Evolutionary conservation across 176 grass and related monocot species (phyloP).

Genomic region (Elymus sibiricus): DNA sequence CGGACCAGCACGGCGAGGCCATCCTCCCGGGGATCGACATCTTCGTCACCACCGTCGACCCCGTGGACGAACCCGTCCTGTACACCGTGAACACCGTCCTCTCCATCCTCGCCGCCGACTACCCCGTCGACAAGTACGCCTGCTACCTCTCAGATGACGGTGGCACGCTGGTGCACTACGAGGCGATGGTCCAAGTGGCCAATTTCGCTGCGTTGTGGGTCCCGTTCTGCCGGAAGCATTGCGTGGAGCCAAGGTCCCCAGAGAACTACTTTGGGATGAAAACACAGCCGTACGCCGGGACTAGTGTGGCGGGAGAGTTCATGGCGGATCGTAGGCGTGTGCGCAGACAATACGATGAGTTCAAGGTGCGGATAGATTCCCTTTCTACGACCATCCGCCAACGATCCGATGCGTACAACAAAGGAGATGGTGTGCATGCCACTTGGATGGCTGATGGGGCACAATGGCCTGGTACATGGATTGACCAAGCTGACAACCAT

Average conservation of each 20-base stretch:
- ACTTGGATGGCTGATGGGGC: conserved; percentile 50
- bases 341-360: conserved; percentile 36
- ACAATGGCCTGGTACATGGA: conserved; percentile 43
- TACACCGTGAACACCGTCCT: conserved; percentile 47
- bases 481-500: conserved; percentile 29
- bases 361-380: conserved; percentile 40
- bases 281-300: not conserved
- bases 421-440: not conserved
- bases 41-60: conserved; percentile 48
- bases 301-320: not conserved
- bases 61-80: conserved; percentile 30
- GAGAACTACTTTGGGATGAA: conserved; percentile 37
- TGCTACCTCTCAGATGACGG: conserved; percentile 51
- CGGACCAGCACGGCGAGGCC: not conserved
- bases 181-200: conserved; percentile 34
- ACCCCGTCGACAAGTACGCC: conserved; percentile 33
- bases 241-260: conserved; percentile 32
- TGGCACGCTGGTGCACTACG: conserved; percentile 34
- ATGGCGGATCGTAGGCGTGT: conserved; percentile 28
- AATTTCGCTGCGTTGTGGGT: conserved; percentile 30
- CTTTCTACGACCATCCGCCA: conserved; percentile 22
- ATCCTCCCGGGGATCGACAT: conserved; percentile 37
- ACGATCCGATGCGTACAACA: conserved; percentile 14
- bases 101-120: conserved; percentile 51
- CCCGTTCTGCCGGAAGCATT: conserved; percentile 42